Evolutionary conservation across 805 yeast genomes (phyloP).

Genomic region (Suhomyces pyralidae): DNA sequence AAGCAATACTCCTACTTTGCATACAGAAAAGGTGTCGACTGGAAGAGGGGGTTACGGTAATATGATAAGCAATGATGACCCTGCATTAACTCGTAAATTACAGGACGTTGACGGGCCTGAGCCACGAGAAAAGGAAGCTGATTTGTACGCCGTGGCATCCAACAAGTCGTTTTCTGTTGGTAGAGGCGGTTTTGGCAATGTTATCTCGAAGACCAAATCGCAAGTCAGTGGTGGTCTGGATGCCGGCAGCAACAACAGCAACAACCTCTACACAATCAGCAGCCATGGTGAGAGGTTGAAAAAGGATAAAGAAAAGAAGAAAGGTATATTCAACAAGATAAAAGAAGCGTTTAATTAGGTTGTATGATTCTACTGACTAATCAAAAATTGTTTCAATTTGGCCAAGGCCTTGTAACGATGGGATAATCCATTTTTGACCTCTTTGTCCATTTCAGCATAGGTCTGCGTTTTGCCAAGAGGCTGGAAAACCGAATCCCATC

Average conservation of each 20-base stretch:
- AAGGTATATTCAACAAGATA: conserved; percentile 44
- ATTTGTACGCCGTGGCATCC: conserved; percentile 43
- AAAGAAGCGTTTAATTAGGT: conserved; percentile 35
- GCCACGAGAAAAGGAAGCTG: conserved; percentile 19
- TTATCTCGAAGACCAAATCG: conserved; percentile 36
- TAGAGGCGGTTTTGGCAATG: conserved; percentile 66
- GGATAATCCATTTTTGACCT: conserved; percentile 73
- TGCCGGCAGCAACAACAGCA: conserved; percentile 11
- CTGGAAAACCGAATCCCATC: conserved; percentile 91
- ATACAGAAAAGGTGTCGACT: conserved; percentile 57
- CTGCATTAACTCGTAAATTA: conserved; percentile 54
- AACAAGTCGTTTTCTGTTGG: conserved; percentile 52
- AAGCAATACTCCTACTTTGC: conserved; percentile 56
- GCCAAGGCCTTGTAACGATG: conserved; percentile 85
- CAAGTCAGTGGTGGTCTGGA: conserved; percentile 17
- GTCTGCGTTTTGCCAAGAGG: conserved; percentile 69
- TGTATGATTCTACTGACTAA: conserved; percentile 9
- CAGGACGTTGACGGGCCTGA: conserved; percentile 58
- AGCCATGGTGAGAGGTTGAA: conserved; percentile 30
- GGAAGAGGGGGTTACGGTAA: conserved; percentile 83
- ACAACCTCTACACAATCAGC: conserved; percentile 31
- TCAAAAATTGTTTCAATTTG: conserved; percentile 59
- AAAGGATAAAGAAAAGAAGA: conserved; percentile 17
- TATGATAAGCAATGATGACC: conserved; percentile 62
- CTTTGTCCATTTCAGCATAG: conserved; percentile 86